These are phyloP conservation scores for Albophoma yamanashiensis DNA, from an alignment of 2,329 filamentous ascomycete genomes.

Conservation along the genomic window DNA sequence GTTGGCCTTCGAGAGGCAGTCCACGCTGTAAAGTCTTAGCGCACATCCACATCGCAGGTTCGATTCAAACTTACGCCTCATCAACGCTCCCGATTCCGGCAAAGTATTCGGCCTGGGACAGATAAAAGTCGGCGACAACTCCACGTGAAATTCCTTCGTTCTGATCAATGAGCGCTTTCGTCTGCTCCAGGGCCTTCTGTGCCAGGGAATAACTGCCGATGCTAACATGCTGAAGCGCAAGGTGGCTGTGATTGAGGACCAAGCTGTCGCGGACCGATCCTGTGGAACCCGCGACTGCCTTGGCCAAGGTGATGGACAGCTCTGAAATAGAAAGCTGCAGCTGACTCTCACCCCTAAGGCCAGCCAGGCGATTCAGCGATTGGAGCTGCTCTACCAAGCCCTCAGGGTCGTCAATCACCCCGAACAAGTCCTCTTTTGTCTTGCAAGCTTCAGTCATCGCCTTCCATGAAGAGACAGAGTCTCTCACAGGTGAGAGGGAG, in stretches of 20 bases:
- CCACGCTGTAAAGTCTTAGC: conserved; percentile 10
- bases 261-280: conserved; percentile 25
- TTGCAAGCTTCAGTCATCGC: conserved; percentile 26
- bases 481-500: conserved; percentile 19
- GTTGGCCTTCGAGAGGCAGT: conserved; percentile 27
- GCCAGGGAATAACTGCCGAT: conserved; percentile 42
- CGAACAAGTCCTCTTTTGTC: conserved; percentile 28
- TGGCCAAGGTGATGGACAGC: conserved; percentile 31
- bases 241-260: conserved; percentile 33
- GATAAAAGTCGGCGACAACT: conserved; percentile 43
- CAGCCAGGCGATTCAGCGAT: conserved; percentile 39
- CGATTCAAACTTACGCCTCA: conserved; percentile 36
- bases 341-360: conserved; percentile 36
- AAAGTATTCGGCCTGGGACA: conserved; percentile 66
- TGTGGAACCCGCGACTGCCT: conserved; percentile 15
- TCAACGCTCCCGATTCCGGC: conserved; percentile 55
- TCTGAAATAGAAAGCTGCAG: conserved; percentile 36
- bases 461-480: conserved; percentile 34
- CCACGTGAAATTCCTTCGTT: conserved; percentile 26
- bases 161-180: conserved; percentile 35
- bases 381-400: conserved; percentile 38
- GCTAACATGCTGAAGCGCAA: conserved; percentile 42
- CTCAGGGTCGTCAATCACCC: conserved; percentile 37
- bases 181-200: conserved; percentile 43
- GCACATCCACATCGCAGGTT: background rate